These are phyloP conservation scores for Crithidia brevicula DNA, from an alignment of 208 protist genomes.

Conservation along the genomic window DNA sequence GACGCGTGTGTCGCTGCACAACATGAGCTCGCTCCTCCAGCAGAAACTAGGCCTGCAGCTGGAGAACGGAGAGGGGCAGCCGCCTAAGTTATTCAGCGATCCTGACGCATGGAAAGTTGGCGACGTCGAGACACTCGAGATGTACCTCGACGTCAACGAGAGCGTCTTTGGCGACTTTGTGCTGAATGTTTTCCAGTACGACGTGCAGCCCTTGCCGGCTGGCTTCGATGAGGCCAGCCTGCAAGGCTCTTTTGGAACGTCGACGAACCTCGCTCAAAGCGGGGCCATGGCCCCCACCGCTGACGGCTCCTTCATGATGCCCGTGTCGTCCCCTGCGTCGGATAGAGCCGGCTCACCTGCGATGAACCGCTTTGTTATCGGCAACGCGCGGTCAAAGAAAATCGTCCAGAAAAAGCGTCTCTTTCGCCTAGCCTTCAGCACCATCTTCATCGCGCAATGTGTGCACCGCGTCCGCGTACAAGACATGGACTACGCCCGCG, in stretches of 20 bases:
- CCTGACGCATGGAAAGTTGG: slow-evolving; percentile 48
- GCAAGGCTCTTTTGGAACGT: not conserved
- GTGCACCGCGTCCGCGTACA: slow-evolving; percentile 58
- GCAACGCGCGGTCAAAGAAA: slow-evolving; percentile 21
- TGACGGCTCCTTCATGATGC: too few species aligned
- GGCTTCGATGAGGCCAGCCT: slow-evolving; percentile 5
- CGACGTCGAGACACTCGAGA: slow-evolving; percentile 38
- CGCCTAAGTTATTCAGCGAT: slow-evolving; percentile 57
- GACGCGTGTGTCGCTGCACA: slow-evolving; percentile 60
- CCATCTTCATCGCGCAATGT: slow-evolving; percentile 73
- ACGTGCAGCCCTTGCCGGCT: slow-evolving; percentile 26
- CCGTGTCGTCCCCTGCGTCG: too few species aligned
- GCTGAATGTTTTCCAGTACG: slow-evolving; percentile 59
- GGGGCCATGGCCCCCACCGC: too few species aligned
- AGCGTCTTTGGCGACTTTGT: slow-evolving; percentile 82
- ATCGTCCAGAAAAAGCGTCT: slow-evolving; percentile 42
- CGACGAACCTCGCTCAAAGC: not conserved
- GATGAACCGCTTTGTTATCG: slow-evolving; percentile 14
- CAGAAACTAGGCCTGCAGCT: slow-evolving; percentile 63
- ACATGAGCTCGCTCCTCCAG: slow-evolving; percentile 43
- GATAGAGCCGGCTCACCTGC: slow-evolving; percentile 6
- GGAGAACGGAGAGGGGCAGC: slow-evolving; percentile 40
- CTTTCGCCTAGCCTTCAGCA: slow-evolving; percentile 79
- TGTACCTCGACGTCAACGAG: slow-evolving; percentile 53
- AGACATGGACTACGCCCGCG: slow-evolving; percentile 75